Base-by-base conservation (phyloP, 2,329 filamentous ascomycete genomes). In the Pseudogymnoascus sp. region DNA sequence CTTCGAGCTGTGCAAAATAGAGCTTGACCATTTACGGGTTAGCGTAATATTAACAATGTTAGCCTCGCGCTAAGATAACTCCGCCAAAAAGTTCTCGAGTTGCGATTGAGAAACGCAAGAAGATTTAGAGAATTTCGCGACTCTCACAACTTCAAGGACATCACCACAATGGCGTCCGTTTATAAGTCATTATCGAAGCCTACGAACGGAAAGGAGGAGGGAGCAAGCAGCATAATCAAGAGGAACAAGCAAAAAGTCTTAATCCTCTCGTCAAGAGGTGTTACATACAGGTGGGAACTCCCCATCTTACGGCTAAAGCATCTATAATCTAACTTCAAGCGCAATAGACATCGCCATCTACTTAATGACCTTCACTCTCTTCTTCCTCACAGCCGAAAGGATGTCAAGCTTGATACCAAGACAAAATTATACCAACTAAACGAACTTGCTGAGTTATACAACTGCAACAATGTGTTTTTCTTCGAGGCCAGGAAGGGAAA, bases 321-420 rank as follows among this genome's bases (percentile, higher is more conserved):
- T 26, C 35, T 5, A 31, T 6, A 40, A 40, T 61, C 35, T 61
- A 63, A 66, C 62, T 13, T 19, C 10, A 57, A 67, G 63, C 57
- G 61, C 64, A 65, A 40, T 70, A 96, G 93, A 76, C 95, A 97
- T 76, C 89, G 95, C 47, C 95, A 99, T 78, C 82, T 99, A 47
- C 83, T 99, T 67, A 90, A 93, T 72, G 95, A 99, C 73, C 82
- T 99, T 59, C 86, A 91, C 64, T 83, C 89, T 31, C 87, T 99
- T 76, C 87, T 99, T 68, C 95, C 95, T 2, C 95, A 99, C 76
- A 87, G 88, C 68, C 87, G 91, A 73, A 96, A 96, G 79, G 95
- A 99, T 75, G 91, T 90, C 70, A 99, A 99, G 78, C 90, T 97
- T 69, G 95, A 99, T 76, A 95, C 91, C 62, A 97, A 97, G 79